Base-by-base conservation (phyloP, 441 rosid species). In the Euphorbia schlechtendalii region DNA sequence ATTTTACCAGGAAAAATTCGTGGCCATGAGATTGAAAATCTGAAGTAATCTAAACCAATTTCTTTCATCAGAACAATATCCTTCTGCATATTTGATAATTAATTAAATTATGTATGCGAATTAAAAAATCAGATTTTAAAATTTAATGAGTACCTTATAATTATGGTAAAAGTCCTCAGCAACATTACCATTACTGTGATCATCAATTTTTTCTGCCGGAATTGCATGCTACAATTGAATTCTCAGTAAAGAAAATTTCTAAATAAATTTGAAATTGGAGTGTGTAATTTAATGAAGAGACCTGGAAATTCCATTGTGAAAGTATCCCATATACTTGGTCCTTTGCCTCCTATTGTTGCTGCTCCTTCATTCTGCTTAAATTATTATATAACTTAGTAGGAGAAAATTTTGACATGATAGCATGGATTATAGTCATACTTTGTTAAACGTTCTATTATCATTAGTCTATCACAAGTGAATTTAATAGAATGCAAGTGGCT, bases 101-200 rank as follows among this genome's bases (percentile, higher is more conserved):
- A 6, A 32, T 32, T 32, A 32, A 32, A 6, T 32, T 32, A 32
- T 40, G 45, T 2, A 40, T 40, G 4, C 4, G 14, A 40, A 1
- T n/a, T n/a, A n/a, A n/a, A n/a, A n/a, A 8, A 40, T 1, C 9
- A 40, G 2, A 40, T 3, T 3, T 8, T 40, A 40, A 12, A 45
- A 45, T 5, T 14, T 7, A 17, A 34, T 49, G 6, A 3, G 34
- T 32, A 76, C 83, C 81, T 67, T 55, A 52, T 56, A 77, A 14
- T 20, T 46, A 65, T 61, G 55, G 58, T 80, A 77, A 56, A 80
- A 80, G 10, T 77, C 74, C 8, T 70, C 74, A 24, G 79, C 81
- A n/a, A 70, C 54, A 14, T 61, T 28, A 14, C 79, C 81, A 40
- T 57, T 69, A 53, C 74, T 74, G 18, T 63, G 75, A 56, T 77